These are phyloP conservation scores for Penicillium pulvis DNA, from an alignment of 495 filamentous ascomycete species.

Conservation along the genomic window DNA sequence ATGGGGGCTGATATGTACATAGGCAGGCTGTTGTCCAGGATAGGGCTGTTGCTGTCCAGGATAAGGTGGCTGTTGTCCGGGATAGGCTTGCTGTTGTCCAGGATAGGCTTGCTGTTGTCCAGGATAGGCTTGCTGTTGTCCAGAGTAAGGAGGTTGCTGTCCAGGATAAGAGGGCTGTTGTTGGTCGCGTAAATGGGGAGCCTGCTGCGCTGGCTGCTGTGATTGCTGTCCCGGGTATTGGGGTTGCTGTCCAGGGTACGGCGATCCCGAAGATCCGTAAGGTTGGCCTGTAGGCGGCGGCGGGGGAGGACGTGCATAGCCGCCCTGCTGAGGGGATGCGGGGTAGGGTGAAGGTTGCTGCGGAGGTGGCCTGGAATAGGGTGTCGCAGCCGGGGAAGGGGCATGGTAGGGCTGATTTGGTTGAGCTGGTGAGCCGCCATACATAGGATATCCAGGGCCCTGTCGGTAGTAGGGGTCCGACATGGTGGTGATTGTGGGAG, in stretches of 20 bases:
- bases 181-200: background rate
- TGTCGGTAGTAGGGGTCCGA: conserved; percentile 41
- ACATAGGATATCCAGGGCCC: conserved; percentile 35
- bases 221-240: conserved; percentile 24
- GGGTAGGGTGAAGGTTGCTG: conserved; percentile 29
- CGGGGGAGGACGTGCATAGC: conserved; percentile 33
- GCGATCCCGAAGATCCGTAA: conserved; percentile 36
- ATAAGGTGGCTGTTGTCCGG: conserved; percentile 22
- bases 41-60: conserved; percentile 21
- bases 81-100: conserved; percentile 22
- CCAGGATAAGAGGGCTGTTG: conserved; percentile 21
- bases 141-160: conserved; percentile 20
- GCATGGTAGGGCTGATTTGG: conserved; percentile 41
- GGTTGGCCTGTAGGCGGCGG: conserved; percentile 36
- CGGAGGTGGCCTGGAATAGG: conserved; percentile 34
- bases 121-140: conserved; percentile 20
- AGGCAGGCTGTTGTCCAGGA: conserved; percentile 33
- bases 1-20: conserved; percentile 32
- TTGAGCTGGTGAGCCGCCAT: conserved; percentile 41
- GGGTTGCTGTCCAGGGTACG: conserved; percentile 34
- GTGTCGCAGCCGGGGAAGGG: conserved; percentile 33
- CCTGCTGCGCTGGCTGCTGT: background rate
- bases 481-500: conserved; percentile 28
- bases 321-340: conserved; percentile 35
- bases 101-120: conserved; percentile 23